Percentiles rank a stretch among this genome's conserved stretches.
These are phyloP conservation scores for Apocynum venetum DNA, from an alignment of 257 asterid species.

Conservation along the genomic window DNA sequence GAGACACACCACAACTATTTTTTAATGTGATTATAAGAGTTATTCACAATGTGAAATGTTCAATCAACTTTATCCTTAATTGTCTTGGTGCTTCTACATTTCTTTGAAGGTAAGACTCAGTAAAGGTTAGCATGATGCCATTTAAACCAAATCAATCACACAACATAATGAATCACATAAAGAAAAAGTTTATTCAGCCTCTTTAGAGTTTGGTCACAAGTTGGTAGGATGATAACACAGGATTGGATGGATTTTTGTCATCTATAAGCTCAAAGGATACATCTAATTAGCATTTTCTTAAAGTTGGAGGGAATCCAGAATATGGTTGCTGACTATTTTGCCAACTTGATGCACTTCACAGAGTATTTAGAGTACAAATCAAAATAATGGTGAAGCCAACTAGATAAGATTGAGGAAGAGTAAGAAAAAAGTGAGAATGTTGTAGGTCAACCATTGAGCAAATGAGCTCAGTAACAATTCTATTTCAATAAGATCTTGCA, in stretches of 20 bases:
- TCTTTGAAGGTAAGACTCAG: no score
- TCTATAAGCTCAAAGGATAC: neutral
- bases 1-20: no score
- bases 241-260: neutral
- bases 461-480: no score
- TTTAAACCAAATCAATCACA: no score
- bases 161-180: no score
- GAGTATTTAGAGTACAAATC: neutral
- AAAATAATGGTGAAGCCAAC: slow-evolving; percentile 7
- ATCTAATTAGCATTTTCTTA: neutral
- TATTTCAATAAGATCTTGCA: no score
- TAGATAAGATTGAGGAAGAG: neutral
- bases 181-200: neutral
- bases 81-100: no score
- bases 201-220: neutral
- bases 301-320: neutral
- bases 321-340: neutral
- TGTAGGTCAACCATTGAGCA: neutral
- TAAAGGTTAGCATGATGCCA: no score
- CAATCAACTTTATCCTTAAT: no score
- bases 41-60: no score
- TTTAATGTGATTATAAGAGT: no score
- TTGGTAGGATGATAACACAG: neutral
- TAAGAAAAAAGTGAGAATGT: neutral
- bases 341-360: slow-evolving; percentile 6